phyloP scores from a whole-genome alignment of 1,284 basidiomycete genomes.

The Moniliella sp. region DNA sequence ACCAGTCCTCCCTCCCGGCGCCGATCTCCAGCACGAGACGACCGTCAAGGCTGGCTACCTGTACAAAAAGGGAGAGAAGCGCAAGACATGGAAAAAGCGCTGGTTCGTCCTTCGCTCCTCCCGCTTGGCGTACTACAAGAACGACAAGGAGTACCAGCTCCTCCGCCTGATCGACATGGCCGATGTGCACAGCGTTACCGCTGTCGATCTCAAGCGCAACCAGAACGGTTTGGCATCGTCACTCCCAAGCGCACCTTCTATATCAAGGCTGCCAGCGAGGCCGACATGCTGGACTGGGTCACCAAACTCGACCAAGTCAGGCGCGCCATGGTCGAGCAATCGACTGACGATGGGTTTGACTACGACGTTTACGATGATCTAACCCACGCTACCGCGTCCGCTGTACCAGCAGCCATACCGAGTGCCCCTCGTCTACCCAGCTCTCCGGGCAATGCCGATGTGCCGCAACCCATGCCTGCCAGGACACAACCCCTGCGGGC shows the following conservation, averaged over 20 bases:
- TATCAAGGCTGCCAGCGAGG: conserved; percentile 51
- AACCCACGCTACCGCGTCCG: neutral
- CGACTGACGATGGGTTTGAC: neutral
- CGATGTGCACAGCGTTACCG: conserved; percentile 73
- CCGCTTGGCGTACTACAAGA: conserved; percentile 86
- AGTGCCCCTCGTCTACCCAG: neutral
- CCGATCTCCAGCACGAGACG: conserved; percentile 41
- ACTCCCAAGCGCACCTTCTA: conserved; percentile 80
- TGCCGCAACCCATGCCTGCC: conserved; percentile 21
- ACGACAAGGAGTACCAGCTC: conserved; percentile 48
- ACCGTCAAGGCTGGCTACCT: conserved; percentile 79
- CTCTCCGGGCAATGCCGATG: conserved; percentile 1
- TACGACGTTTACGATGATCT: conserved; percentile 1
- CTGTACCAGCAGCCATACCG: neutral
- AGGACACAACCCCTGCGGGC: no score
- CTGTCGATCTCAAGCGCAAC: conserved; percentile 70
- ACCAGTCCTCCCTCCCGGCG: conserved; percentile 34
- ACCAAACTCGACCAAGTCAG: conserved; percentile 56
- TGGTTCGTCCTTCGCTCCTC: conserved; percentile 68
- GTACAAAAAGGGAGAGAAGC: conserved; percentile 86
- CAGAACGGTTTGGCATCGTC: conserved; percentile 71
- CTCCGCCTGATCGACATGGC: conserved; percentile 67
- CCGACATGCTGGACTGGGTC: conserved; percentile 67
- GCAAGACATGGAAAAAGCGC: conserved; percentile 55
- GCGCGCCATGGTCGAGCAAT: conserved; percentile 38